Evolutionary conservation across 345 rosid species (phyloP), one percentile per base, ranked within the genome.

Genomic region (Citrus unshiu): DNA sequence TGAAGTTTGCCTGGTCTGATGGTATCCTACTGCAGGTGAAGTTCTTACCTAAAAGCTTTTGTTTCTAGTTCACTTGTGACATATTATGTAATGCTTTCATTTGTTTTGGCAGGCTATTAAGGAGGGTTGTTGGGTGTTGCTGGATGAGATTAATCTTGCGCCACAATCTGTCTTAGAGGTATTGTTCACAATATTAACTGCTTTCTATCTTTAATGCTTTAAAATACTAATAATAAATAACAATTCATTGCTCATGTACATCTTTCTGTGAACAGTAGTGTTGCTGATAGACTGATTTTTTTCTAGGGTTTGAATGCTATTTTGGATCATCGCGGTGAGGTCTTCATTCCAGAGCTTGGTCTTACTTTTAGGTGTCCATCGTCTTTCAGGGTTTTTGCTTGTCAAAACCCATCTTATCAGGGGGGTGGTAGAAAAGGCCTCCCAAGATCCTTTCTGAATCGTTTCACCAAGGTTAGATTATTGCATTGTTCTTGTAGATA

Each of bases 341-440:
- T 94, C 71, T 95, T 91, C 84, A 91, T 95, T 85, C 99, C 99
- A 21, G 99, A 95, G 85, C 89, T 95, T 34, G 93, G 92, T 66
- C 89, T 81, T 76, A 88, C 97, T 46, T 95, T 88, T 81, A 91
- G 81, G 71, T 95, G 99, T 73, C 97, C 95, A 22, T 79, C 91
- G 57, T 85, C 97, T 73, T 95, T 95, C 78, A 90, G 95, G 83
- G 86, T 95, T 81, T 95, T 95, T 85, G 97, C 98, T 51, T 95
- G 99, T 82, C 99, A 95, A 88, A 95, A 95, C 86, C 99, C 99
- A 83, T 87, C 97, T 64, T 87, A 89, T 81, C 98, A 95, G 86
- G 99, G 99, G 73, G 99, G 99, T 83, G 99, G 99, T 63, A 85
- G 99, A 83, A 95, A 95, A 87, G 97, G 97, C 81, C 97, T 95